Conservation (phyloP, 2,329 filamentous ascomycete genomes). For the Trichoderma cornu-damae region DNA sequence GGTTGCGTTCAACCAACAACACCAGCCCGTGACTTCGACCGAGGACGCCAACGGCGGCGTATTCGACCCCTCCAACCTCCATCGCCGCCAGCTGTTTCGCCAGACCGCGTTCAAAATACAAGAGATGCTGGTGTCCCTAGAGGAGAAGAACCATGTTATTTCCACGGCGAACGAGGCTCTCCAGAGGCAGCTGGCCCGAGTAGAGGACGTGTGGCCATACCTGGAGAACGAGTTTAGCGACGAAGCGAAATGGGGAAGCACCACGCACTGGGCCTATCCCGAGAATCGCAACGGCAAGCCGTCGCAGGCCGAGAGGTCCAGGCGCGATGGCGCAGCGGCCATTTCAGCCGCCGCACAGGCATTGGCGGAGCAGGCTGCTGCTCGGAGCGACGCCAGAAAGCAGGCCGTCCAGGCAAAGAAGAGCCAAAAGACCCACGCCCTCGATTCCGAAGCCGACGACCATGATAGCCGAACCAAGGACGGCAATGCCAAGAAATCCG, state of each 20-base stretch:
- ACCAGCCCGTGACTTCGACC: constrained; percentile 36
- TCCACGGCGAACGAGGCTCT: constrained; percentile 87
- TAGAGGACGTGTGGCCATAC: constrained; percentile 82
- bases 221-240: constrained; percentile 88
- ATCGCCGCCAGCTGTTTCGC: constrained; percentile 68
- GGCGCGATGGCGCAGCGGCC: constrained; percentile 71
- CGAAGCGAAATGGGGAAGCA: constrained; percentile 87
- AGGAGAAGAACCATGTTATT: constrained; percentile 97
- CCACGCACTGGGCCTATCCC: constrained; percentile 91
- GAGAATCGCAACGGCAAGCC: constrained; percentile 66
- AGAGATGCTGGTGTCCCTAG: constrained; percentile 82
- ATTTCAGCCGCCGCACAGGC: constrained; percentile 73
- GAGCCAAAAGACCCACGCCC: constrained; percentile 61
- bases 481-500: constrained; percentile 53
- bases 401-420: constrained; percentile 75
- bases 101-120: constrained; percentile 72
- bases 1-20: constrained; percentile 33
- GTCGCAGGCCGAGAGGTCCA: constrained; percentile 66
- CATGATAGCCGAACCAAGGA: constrained; percentile 48
- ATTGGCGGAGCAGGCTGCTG: constrained; percentile 76
- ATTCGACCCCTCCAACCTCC: constrained; percentile 55
- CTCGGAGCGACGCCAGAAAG: constrained; percentile 77
- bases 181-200: constrained; percentile 73
- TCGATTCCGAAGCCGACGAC: constrained; percentile 78
- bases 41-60: constrained; percentile 42